Evolutionary conservation across 2,329 filamentous ascomycete species (phyloP).

Genomic region (Diaporthe vaccinii): DNA sequence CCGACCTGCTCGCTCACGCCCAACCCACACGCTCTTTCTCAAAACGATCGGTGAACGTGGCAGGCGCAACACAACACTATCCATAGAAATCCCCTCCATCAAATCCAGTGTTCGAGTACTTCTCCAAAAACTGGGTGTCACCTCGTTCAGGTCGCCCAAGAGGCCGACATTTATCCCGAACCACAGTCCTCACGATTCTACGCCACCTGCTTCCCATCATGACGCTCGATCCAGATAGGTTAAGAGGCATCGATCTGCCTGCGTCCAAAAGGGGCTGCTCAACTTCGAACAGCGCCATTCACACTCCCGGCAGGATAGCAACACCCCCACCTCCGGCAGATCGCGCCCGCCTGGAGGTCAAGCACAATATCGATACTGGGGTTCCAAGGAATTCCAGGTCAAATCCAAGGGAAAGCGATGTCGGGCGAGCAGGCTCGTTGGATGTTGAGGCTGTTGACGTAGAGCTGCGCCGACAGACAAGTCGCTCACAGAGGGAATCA

Average conservation of each 20-base stretch:
- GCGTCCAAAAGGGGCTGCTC: slow-evolving; percentile 36
- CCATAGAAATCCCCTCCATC: not conserved
- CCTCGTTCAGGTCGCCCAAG: slow-evolving; percentile 19
- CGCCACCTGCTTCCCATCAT: slow-evolving; percentile 13
- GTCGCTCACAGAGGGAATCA: slow-evolving; percentile 64
- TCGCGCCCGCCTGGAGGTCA: slow-evolving; percentile 58
- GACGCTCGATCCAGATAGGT: slow-evolving; percentile 37
- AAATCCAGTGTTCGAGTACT: not conserved
- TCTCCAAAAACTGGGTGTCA: slow-evolving; percentile 3
- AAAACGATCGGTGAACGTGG: not conserved
- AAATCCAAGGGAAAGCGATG: slow-evolving; percentile 53
- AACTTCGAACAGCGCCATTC: slow-evolving; percentile 40
- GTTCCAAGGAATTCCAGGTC: slow-evolving; percentile 52
- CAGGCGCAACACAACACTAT: slow-evolving; percentile 10
- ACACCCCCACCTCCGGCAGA: slow-evolving; percentile 53
- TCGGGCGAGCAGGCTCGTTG: slow-evolving; percentile 52
- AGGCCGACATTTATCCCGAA: not conserved
- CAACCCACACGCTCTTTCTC: not conserved
- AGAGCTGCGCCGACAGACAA: slow-evolving; percentile 66
- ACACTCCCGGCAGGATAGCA: slow-evolving; percentile 44
- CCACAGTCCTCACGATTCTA: slow-evolving; percentile 13
- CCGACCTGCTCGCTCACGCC: slow-evolving; percentile 6
- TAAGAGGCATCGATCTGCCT: slow-evolving; percentile 25
- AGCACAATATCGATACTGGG: slow-evolving; percentile 54
- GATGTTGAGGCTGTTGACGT: slow-evolving; percentile 65